These are phyloP conservation scores for Pythium brassicae DNA, from an alignment of 352 stramenopile genomes.

Conservation along the genomic window DNA sequence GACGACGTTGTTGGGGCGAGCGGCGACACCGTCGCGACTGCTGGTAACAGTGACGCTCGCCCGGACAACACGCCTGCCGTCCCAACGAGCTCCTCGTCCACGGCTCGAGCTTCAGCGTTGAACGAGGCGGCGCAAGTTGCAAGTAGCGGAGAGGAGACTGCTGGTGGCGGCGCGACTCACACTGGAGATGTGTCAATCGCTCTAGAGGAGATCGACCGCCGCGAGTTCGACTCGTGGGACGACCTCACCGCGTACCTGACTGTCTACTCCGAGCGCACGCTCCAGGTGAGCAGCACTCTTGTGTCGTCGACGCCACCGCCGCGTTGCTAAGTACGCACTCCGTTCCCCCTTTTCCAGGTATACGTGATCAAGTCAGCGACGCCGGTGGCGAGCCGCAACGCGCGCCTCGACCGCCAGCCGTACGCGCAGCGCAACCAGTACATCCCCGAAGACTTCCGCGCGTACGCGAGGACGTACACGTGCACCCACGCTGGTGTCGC, in stretches of 20 bases:
- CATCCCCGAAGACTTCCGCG: not conserved
- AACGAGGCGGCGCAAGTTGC: too few species aligned
- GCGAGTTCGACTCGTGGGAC: not conserved
- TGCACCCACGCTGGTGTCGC: not conserved
- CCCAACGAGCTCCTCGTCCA: too few species aligned
- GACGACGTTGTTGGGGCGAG: too few species aligned
- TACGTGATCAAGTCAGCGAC: conserved; percentile 1
- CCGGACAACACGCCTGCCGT: too few species aligned
- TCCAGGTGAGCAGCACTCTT: not conserved
- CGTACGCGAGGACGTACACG: conserved; percentile 2
- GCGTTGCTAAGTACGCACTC: too few species aligned
- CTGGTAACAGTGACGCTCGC: too few species aligned
- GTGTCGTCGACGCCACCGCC: too few species aligned
- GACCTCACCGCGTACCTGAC: not conserved
- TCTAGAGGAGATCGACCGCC: not conserved
- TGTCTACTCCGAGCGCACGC: conserved; percentile 1
- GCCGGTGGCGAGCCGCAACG: conserved; percentile 1
- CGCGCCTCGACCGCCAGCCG: not conserved
- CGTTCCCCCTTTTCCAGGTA: not conserved
- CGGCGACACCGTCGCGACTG: too few species aligned
- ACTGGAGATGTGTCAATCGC: not conserved
- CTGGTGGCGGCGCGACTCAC: too few species aligned
- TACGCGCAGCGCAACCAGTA: not conserved
- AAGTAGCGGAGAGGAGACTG: too few species aligned
- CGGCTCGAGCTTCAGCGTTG: too few species aligned